Evolutionary conservation across 2,329 filamentous ascomycete species (phyloP).

Genomic region (Monosporascus sp.): DNA sequence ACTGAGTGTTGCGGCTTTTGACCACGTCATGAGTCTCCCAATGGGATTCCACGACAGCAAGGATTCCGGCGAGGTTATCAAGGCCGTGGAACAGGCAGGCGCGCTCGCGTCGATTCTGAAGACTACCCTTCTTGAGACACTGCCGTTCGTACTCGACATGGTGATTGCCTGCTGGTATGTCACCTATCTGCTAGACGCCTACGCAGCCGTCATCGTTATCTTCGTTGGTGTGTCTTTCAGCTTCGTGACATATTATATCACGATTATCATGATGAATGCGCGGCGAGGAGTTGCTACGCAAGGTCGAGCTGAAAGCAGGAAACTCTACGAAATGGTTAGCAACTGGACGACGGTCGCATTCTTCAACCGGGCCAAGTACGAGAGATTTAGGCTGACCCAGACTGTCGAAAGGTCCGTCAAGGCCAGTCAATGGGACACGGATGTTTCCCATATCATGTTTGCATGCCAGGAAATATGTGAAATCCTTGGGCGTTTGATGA

Average conservation of each 20-base stretch:
- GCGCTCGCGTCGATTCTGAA: conserved; percentile 56
- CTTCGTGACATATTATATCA: too few species aligned
- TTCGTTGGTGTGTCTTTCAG: conserved; percentile 38
- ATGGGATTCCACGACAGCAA: conserved; percentile 67
- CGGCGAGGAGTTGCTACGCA: conserved; percentile 18
- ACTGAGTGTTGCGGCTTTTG: conserved; percentile 57
- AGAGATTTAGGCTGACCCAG: conserved; percentile 21
- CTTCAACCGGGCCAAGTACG: conserved; percentile 31
- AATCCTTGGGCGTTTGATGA: background rate
- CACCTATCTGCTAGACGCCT: conserved; percentile 57
- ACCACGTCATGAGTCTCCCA: conserved; percentile 63
- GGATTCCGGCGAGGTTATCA: conserved; percentile 58
- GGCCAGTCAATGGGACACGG: background rate
- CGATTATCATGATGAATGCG: conserved; percentile 46
- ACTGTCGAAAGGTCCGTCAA: conserved; percentile 3
- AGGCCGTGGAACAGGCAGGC: conserved; percentile 58
- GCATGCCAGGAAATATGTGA: conserved; percentile 24
- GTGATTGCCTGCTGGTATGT: conserved; percentile 56
- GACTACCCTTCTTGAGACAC: conserved; percentile 52
- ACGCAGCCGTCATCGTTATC: conserved; percentile 34
- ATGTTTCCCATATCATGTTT: conserved; percentile 30
- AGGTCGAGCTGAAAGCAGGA: conserved; percentile 23
- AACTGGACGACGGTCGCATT: conserved; percentile 55
- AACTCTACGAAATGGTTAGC: conserved; percentile 48
- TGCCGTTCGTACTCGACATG: conserved; percentile 59